Base-by-base conservation (phyloP, 805 yeast genomes). In the Candida orba region DNA sequence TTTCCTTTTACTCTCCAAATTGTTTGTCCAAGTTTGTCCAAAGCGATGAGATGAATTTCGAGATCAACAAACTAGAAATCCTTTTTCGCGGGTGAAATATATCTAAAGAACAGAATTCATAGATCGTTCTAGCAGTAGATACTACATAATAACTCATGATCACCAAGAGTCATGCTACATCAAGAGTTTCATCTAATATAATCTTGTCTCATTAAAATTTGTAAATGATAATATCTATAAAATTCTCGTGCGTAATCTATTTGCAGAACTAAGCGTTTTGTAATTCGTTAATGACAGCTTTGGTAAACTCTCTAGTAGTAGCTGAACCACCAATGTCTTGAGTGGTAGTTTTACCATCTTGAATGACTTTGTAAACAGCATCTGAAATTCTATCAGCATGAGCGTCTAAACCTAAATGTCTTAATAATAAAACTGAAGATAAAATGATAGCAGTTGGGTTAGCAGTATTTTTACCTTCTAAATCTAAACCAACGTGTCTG, bases 361-460 rank as follows among this genome's bases (percentile, higher is more conserved):
- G 85, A 54, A 93, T 76, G 49, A 89, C 96, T 54, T 77, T 82
- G 71, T 87, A 84, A 52, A 95, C 90, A 44, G 98, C 98, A 59
- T 76, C 70, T 42, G 95, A 76, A 65, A 91, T 88, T 64, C 79
- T 84, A 71, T 85, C 86, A 56, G 97, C 96, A 53, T 81, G 74
- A 39, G 73, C 73, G 60, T 83, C 87, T 58, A 91, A 76, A 53
- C 97, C 97, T 63, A 91, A 78, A 71, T 91, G 99, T 73, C 96
- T 86, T 72, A 91, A 79, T 82, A 91, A 68, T 84, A 91, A 80
- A 52, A 90, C 71, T 37, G 96, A 78, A 47, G 96, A 87, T 61
- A 93, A 75, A 60, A 91, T 84, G 91, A 91, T 84, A 57, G 96
- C 98, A 50, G 97, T 87, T 66, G 99, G 99, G 81, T 91, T 91